phyloP scores from a whole-genome alignment of 768 basidiomycete species.

The Serendipita sp. region DNA sequence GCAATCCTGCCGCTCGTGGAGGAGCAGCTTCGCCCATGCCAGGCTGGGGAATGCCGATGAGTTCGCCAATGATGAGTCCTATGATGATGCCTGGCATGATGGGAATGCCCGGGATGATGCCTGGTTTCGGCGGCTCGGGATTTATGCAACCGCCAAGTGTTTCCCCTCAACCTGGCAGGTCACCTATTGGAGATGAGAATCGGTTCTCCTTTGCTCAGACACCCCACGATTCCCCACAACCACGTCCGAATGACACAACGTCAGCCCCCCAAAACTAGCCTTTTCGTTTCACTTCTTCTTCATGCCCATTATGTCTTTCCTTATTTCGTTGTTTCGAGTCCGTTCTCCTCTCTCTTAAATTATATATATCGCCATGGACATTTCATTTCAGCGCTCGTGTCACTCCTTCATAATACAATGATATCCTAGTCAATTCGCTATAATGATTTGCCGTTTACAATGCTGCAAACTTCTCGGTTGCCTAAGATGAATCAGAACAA shows the following conservation, averaged over 20 bases:
- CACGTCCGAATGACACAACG: background rate
- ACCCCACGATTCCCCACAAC: background rate
- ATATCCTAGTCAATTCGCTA: background rate
- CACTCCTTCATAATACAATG: too few species aligned
- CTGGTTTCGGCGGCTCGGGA: background rate
- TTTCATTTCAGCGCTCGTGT: background rate
- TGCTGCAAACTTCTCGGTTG: constrained; percentile 13
- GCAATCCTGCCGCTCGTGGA: constrained; percentile 4
- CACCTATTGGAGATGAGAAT: background rate
- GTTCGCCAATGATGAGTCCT: constrained; percentile 8
- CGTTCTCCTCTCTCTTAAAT: background rate
- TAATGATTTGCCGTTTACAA: constrained; percentile 9
- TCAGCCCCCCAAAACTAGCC: background rate
- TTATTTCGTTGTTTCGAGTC: background rate
- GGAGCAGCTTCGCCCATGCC: constrained; percentile 11
- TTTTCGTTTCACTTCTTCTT: background rate
- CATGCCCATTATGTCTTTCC: background rate
- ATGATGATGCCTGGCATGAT: constrained; percentile 11
- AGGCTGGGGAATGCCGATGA: constrained; percentile 10
- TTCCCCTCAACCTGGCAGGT: background rate
- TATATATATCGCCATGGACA: background rate
- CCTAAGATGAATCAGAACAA: constrained; percentile 8
- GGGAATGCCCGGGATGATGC: background rate
- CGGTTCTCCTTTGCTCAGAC: background rate
- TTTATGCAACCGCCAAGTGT: constrained; percentile 1